Conservation (phyloP, 1,284 basidiomycete species). For the Uromyces viciae-fabae region DNA sequence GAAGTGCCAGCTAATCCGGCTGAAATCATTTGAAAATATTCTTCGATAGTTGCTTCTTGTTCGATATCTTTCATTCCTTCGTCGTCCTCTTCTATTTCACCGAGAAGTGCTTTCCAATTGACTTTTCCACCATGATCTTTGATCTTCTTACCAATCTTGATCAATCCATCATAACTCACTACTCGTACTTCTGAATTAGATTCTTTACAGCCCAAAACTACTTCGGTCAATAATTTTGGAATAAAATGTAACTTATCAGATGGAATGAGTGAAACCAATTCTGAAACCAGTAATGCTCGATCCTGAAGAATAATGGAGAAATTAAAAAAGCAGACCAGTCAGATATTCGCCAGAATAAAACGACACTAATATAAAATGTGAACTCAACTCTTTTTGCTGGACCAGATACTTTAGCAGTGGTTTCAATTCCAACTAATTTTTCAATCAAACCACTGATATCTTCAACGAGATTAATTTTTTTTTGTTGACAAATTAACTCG, state of each 20-base stretch:
- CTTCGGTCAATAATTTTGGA: slow-evolving; percentile 86
- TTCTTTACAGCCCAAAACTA: slow-evolving; percentile 95
- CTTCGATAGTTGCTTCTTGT: slow-evolving; percentile 75
- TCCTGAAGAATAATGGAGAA: slow-evolving; percentile 60
- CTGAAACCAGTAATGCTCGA: slow-evolving; percentile 71
- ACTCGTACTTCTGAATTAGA: slow-evolving; percentile 86
- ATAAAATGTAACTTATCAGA: slow-evolving; percentile 74
- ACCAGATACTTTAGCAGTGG: not conserved
- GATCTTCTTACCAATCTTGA: slow-evolving; percentile 93
- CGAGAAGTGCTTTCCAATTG: slow-evolving; percentile 60
- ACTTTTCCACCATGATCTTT: slow-evolving; percentile 70
- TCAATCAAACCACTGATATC: slow-evolving; percentile 11
- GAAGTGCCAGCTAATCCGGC: slow-evolving; percentile 88
- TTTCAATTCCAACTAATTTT: not conserved
- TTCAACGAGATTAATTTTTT: not conserved
- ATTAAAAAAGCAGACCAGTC: not conserved
- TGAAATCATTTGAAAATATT: slow-evolving; percentile 95
- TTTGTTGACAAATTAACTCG: not conserved
- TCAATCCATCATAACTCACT: slow-evolving; percentile 83
- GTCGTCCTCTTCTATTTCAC: slow-evolving; percentile 30
- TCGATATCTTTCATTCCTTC: not conserved
- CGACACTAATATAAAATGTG: too few species aligned
- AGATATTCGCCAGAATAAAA: not conserved
- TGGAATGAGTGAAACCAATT: slow-evolving; percentile 70
- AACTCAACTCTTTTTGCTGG: slow-evolving; percentile 13